Base-by-base conservation (phyloP, 306 rosid genomes). In the Quillaja saponaria region DNA sequence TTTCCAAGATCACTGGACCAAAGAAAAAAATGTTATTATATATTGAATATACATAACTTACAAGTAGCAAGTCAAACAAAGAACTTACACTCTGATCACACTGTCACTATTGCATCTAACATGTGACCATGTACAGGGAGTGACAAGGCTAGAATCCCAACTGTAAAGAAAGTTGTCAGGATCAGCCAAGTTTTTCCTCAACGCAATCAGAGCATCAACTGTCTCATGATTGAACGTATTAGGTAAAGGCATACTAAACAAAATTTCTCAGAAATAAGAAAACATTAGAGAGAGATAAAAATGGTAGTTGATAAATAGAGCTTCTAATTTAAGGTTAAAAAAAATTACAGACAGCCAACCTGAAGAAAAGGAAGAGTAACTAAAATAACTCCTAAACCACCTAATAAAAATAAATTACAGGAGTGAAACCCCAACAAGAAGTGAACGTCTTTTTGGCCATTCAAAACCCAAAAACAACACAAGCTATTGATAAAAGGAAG, bases 111-210 rank as follows among this genome's bases (percentile, higher is more conserved):
- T 85, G 78, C 99, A 92, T 14, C 94, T 83, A 55, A 92, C 95
- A 46, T 92, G 94, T 66, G 86, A 92, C 99, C 99, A 92, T 1
- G 97, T 87, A 63, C 97, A 92, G 51, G 99, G 99, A 85, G 87
- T 87, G 55, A 89, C 95, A 18, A 89, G 95, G 13, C 91, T 84
- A 19, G 94, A 68, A 83, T 89, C 95, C 99, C 99, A 92, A 72
- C 95, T 92, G 67, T 85, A 89, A 48, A 92, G 80, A 67, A 87
- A 95, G 64, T 82, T 85, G 64, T 86, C 84, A 61, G 99, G 95
- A 81, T 92, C 99, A 13, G 6, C 63, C 74, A 92, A 58, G 75
- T 47, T 76, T 64, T 80, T 77, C 82, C 75, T 92, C 80, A 92
- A 76, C 13, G 97, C 87, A 78, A 83, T 83, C 73, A 92, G 75